Base-by-base conservation (phyloP, 495 filamentous ascomycete genomes). In the Penicillium verhagenii region DNA sequence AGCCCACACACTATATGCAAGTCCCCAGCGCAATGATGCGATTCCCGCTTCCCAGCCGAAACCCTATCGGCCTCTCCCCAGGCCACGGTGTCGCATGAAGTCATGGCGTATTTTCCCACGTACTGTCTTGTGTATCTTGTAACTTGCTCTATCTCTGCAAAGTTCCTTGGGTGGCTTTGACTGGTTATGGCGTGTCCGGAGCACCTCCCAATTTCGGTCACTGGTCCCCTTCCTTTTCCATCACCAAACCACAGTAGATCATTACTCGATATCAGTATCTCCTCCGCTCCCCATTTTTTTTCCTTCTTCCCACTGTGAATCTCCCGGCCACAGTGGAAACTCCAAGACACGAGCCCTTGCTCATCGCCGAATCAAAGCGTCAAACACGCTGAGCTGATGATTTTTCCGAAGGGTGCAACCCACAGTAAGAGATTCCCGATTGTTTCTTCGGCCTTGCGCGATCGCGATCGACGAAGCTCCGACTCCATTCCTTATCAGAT, bases 401-500 rank as follows among this genome's bases (percentile, higher is more conserved):
- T 26, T 14, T 45, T 25, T 45, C 42, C 42, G 42, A 24, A 45
- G 18, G 23, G 20, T 25, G 42, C 23, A 23, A 3, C 42, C 23
- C 14, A 21, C 13, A 8, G 6, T 13, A 14, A 24, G 39, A 45
- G 5, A 45, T 45, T 45, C 8, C 21, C 13, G 2, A 11, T 24
- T 26, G 21, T 45, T n/a, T 24, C 14, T 24, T 5, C 19, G 19
- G 14, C 3, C 45, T n/a, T 37, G 47, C 33, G 20, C 19, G 47
- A 50, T 50, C 47, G 40, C 31, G 62, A 65, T 65, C 62, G 61
- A 58, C 58, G 33, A 48, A n/a, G n/a, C 28, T 29, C 40, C 10
- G 33, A 37, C 46, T 39, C 56, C 56, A 59, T 52, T 42, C 45
- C 48, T 56, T 50, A 59, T 63, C 53, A 52, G 61, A 64, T 61